Base-by-base conservation (phyloP, 1,284 basidiomycete species). In the Bjerkandera adusta region DNA sequence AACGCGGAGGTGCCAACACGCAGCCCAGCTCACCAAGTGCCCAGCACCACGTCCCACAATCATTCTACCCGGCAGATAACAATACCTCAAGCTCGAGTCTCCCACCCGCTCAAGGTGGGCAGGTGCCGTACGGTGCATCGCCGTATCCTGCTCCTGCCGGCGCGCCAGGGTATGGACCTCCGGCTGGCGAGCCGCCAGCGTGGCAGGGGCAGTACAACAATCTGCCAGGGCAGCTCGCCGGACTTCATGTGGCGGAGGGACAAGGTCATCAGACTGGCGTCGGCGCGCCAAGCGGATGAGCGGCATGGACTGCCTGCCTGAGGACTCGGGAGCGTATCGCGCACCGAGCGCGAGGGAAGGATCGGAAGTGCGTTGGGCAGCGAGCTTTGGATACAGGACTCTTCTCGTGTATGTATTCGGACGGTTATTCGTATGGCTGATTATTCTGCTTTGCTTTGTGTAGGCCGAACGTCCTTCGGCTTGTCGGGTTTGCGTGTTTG, bases 201-300 rank as follows among this genome's bases (percentile, higher is more conserved):
- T 54, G 50, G 43, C 52, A 44, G 38, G 47, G 42, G 30, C 58
- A 58, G 33, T 65, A 62, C 50, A 55, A 62, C n/a, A 51, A 52
- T 16, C 18, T 68, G 42, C 48, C 53, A 36, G 58, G 53, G 25
- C 66, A 68, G 54, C 61, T 68, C 42, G 56, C 62, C 26, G 58
- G 56, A n/a, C 54, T 68, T 60, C 57, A 55, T n/a, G 59, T 68
- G 22, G 56, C 55, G 29, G 64, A 56, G 8, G 53, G 21, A 15
- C 41, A 51, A 29, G 53, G 47, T 4, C 45, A 47, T n/a, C 57
- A 58, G 27, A 16, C 44, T 7, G 38, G 29, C n/a, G n/a, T n/a
- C n/a, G n/a, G n/a, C n/a, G n/a, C n/a, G 39, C 5, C 20, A 30
- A 5, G 6, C 36, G 7, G 39, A 24, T 12, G 21, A n/a, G 12